These are phyloP conservation scores for Elaeis oleifera DNA, from an alignment of 202 grass and related monocot species.

Conservation along the genomic window DNA sequence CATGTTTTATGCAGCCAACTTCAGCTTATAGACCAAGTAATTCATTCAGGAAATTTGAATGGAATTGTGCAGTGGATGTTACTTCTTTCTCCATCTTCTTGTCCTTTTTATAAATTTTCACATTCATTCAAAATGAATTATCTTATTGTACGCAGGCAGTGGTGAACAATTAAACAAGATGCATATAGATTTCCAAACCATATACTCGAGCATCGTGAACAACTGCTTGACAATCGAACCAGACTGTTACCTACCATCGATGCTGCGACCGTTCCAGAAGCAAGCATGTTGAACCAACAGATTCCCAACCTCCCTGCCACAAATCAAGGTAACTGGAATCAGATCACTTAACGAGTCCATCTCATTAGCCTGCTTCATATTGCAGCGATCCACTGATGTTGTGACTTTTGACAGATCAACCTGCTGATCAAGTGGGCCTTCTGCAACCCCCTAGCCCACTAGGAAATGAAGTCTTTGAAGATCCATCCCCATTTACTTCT, in stretches of 20 bases:
- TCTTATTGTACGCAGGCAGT: slow-evolving; percentile 33
- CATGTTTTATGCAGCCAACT: too few relatives aligned
- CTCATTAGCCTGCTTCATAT: too few relatives aligned
- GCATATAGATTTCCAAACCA: slow-evolving; percentile 59
- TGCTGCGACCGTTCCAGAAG: slow-evolving; percentile 3
- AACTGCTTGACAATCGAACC: slow-evolving; percentile 25
- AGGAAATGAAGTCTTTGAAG: slow-evolving; percentile 42
- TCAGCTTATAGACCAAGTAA: too few relatives aligned
- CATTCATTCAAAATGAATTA: neutral
- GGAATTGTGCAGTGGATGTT: too few relatives aligned
- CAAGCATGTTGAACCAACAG: slow-evolving; percentile 25
- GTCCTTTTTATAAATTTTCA: neutral
- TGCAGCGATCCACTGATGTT: neutral
- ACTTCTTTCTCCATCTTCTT: neutral
- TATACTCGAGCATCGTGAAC: slow-evolving; percentile 65
- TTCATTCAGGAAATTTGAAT: too few relatives aligned
- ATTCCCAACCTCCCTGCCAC: slow-evolving; percentile 10
- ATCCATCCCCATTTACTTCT: slow-evolving; percentile 33
- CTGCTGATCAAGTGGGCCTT: slow-evolving; percentile 21
- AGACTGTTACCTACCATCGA: slow-evolving; percentile 21
- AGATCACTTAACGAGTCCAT: too few relatives aligned
- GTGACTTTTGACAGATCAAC: slow-evolving; percentile 28
- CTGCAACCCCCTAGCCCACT: slow-evolving; percentile 26
- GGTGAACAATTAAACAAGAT: slow-evolving; percentile 67
- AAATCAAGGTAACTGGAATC: slow-evolving; percentile 10